Percentiles rank a stretch among this genome's conserved stretches.
Evolutionary conservation across 2,329 filamentous ascomycete species (phyloP).

Genomic region (Trichoderma lentiforme): DNA sequence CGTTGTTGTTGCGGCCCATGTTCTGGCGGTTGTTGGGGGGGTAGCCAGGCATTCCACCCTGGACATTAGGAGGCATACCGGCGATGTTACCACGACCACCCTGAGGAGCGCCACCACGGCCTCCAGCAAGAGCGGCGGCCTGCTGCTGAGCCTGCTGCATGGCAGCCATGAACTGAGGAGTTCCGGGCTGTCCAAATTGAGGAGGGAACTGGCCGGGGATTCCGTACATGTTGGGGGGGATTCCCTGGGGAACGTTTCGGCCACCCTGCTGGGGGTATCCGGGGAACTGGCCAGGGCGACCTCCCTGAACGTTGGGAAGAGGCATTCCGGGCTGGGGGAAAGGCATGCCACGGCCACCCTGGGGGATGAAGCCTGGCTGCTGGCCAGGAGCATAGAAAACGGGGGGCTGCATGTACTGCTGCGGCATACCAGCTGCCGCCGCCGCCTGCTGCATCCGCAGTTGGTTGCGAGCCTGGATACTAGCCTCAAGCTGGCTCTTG

Average conservation of each 20-base stretch:
- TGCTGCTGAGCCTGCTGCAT: slow-evolving; percentile 71
- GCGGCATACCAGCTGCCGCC: slow-evolving; percentile 82
- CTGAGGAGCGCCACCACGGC: slow-evolving; percentile 60
- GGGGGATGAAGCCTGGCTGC: slow-evolving; percentile 66
- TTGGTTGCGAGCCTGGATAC: slow-evolving; percentile 98
- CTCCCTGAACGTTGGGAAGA: slow-evolving; percentile 70
- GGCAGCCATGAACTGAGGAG: slow-evolving; percentile 75
- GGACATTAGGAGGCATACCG: slow-evolving; percentile 67
- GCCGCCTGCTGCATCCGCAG: slow-evolving; percentile 97
- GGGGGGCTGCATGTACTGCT: slow-evolving; percentile 81
- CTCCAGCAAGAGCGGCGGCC: slow-evolving; percentile 52
- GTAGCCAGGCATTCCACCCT: slow-evolving; percentile 53
- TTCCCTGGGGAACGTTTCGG: slow-evolving; percentile 80
- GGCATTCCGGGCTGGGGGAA: slow-evolving; percentile 63
- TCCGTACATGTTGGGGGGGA: slow-evolving; percentile 83
- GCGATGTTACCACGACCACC: slow-evolving; percentile 72
- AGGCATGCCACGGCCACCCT: slow-evolving; percentile 62
- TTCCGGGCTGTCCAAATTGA: slow-evolving; percentile 74
- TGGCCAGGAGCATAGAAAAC: slow-evolving; percentile 90
- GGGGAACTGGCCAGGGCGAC: slow-evolving; percentile 83
- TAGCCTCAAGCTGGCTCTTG: slow-evolving; percentile 98
- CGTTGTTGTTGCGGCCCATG: slow-evolving; percentile 45
- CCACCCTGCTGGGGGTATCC: slow-evolving; percentile 83
- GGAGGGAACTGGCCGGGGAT: slow-evolving; percentile 78
- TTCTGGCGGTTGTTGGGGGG: slow-evolving; percentile 55